Conservation (phyloP, 2,329 filamentous ascomycete species). For the Tricladium varicosporioides region DNA sequence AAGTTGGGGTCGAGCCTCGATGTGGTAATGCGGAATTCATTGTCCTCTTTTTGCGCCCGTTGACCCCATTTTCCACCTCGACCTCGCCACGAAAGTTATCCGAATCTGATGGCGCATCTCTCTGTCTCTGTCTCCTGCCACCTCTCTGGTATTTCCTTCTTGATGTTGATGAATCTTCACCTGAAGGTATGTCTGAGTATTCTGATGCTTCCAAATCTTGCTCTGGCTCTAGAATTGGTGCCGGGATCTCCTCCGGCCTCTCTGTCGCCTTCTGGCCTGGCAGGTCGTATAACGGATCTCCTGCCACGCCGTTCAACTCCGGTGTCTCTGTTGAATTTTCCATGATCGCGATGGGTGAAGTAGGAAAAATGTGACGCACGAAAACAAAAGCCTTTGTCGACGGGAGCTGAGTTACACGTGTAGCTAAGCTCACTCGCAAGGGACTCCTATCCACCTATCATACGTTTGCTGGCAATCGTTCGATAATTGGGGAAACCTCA, state of each 20-base stretch:
- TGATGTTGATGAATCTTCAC: conserved; percentile 1
- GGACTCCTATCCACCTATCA: background rate
- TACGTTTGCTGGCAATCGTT: background rate
- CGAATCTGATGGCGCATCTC: conserved; percentile 4
- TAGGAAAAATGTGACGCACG: background rate
- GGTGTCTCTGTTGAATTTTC: background rate
- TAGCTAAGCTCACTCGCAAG: background rate
- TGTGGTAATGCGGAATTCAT: conserved; percentile 4
- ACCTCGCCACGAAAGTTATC: background rate
- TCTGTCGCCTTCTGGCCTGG: background rate
- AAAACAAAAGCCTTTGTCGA: background rate
- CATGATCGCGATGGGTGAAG: background rate
- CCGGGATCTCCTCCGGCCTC: background rate
- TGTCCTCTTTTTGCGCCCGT: conserved; percentile 4
- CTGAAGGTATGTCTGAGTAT: conserved; percentile 16
- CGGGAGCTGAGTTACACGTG: background rate
- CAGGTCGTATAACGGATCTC: background rate
- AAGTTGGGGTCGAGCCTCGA: conserved; percentile 4
- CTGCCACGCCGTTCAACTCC: background rate
- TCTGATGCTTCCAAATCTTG: conserved; percentile 5
- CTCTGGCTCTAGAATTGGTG: background rate
- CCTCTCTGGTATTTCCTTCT: conserved; percentile 15
- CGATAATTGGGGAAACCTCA: background rate
- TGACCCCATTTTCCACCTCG: conserved; percentile 2
- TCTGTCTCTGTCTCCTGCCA: conserved; percentile 14